Conservation (phyloP, 495 filamentous ascomycete species). For the Aspergillus egyptiacus region DNA sequence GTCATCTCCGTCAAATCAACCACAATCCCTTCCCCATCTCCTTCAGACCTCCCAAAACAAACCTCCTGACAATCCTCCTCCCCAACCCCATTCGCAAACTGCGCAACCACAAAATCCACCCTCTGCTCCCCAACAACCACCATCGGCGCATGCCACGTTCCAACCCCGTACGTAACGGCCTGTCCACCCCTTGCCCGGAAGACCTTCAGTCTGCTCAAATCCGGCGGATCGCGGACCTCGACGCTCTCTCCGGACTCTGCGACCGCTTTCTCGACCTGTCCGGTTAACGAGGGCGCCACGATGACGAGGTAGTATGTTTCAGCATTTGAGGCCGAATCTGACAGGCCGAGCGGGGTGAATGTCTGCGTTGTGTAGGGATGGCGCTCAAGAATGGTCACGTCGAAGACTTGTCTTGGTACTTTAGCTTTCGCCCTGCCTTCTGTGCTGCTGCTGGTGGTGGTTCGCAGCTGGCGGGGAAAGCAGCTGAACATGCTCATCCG, state of each 20-base stretch:
- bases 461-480: constrained; percentile 55
- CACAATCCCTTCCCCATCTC: constrained; percentile 32
- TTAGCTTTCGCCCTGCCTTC: constrained; percentile 13
- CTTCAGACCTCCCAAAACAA: no score
- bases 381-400: constrained; percentile 75
- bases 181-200: constrained; percentile 75
- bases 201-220: constrained; percentile 61
- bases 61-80: constrained; percentile 91
- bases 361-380: constrained; percentile 94
- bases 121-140: constrained; percentile 65
- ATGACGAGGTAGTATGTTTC: constrained; percentile 69
- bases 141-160: constrained; percentile 98
- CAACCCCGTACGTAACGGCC: constrained; percentile 85
- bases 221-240: constrained; percentile 58
- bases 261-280: constrained; percentile 28
- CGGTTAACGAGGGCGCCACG: constrained; percentile 67
- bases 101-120: constrained; percentile 81
- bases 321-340: constrained; percentile 27
- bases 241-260: constrained; percentile 28
- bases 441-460: neutral
- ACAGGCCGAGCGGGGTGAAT: constrained; percentile 71
- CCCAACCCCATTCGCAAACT: constrained; percentile 77
- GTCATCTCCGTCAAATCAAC: constrained; percentile 28
- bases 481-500: constrained; percentile 88
- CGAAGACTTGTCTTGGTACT: constrained; percentile 40